Base-by-base conservation (phyloP, 2,329 filamentous ascomycete species). In the Fusarium concolor region DNA sequence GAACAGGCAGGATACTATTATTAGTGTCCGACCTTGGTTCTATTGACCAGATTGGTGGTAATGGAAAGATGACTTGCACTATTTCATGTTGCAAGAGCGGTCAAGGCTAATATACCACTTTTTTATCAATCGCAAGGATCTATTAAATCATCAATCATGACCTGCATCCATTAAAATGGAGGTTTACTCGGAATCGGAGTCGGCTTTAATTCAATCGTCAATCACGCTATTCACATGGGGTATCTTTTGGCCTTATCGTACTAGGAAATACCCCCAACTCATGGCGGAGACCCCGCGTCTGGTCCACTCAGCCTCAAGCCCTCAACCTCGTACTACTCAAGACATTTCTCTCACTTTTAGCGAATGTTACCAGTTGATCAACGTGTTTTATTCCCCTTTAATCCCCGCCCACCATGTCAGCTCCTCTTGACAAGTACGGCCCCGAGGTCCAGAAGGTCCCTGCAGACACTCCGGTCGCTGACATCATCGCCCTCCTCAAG, bases 401-500 rank as follows among this genome's bases (percentile, higher is more conserved):
- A 31, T 31, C 29, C 29, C 12, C 10, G 22, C 22, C 29, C 12
- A 10, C 10, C 3, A 60, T 60, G 56, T 38, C 43, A 6, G 0
- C 43, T 12, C 10, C 43, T 12, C 10, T 14, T 2, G 43, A 56
- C 10, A 60, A 38, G 15, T 60, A 57, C 0, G 31, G 52, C 10
- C 29, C 52, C 5, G 37, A 60, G n/a, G 56, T 50, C 8, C 56
- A 57, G 31, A 49, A 37, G 4, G 42, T 56, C 22, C 12, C 35
- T n/a, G 18, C 29, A 37, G 42, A 54, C 14, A 14, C 22, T 4
- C 51, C 42, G n/a, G 20, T 49, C 5, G 3, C 33, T 10, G 51
- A 49, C 22, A 49, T 54, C 22, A 35, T 61, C 6, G 44, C 22
- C 3, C 53, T 61, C 15, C 57, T 58, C n/a, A 61, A 61, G 18